Conservation (phyloP, 1,284 basidiomycete genomes). For the Apiotrichum porosum region DNA sequence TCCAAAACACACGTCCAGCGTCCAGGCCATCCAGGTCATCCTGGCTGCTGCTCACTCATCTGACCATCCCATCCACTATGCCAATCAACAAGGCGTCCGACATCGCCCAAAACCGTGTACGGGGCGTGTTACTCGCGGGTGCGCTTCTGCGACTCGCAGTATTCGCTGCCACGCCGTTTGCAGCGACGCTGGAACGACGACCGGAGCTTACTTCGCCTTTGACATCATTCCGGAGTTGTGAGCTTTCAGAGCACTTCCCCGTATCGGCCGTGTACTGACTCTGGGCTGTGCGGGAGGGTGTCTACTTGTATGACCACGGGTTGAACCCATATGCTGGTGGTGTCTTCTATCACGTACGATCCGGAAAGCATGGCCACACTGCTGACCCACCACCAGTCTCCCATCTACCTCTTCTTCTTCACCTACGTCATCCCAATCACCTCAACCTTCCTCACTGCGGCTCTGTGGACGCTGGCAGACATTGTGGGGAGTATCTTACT, state of each 20-base stretch:
- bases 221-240: constrained; percentile 59
- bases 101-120: too few species aligned
- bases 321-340: constrained; percentile 81
- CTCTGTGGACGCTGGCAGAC: constrained; percentile 70
- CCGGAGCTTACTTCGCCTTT: constrained; percentile 77
- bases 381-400: constrained; percentile 57
- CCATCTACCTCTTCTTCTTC: constrained; percentile 72
- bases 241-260: constrained; percentile 8
- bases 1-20: too few species aligned
- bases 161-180: constrained; percentile 20
- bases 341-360: constrained; percentile 71
- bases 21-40: too few species aligned
- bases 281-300: constrained; percentile 71
- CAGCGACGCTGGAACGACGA: constrained; percentile 43
- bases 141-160: constrained; percentile 32
- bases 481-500: constrained; percentile 62
- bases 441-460: constrained; percentile 52
- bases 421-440: constrained; percentile 57
- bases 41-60: too few species aligned
- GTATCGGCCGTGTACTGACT: background rate
- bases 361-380: too few species aligned
- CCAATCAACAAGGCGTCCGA: too few species aligned
- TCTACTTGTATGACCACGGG: constrained; percentile 66
- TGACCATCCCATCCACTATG: too few species aligned
- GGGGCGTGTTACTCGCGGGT: background rate